These are phyloP conservation scores for Lachnellula arida DNA, from an alignment of 2,329 filamentous ascomycete species.

Conservation along the genomic window DNA sequence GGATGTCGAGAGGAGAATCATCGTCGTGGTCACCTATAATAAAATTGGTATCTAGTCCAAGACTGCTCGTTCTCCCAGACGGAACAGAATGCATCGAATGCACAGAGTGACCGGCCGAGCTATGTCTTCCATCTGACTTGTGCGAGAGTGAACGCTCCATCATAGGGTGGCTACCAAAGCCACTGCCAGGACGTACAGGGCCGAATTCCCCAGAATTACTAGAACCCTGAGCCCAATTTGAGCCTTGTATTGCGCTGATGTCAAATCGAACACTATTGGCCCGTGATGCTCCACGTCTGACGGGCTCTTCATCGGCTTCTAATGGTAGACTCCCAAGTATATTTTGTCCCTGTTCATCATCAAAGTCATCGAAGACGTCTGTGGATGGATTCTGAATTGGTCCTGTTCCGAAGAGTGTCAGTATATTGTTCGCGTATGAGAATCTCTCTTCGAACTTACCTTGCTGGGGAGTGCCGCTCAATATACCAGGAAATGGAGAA, in stretches of 20 bases:
- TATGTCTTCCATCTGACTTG: conserved; percentile 92
- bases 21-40: conserved; percentile 57
- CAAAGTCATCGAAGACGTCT: conserved; percentile 85
- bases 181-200: conserved; percentile 71
- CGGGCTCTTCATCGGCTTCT: conserved; percentile 81
- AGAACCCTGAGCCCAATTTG: conserved; percentile 76
- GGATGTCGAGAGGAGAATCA: conserved; percentile 66
- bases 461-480: conserved; percentile 80
- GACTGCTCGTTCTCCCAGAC: conserved; percentile 79
- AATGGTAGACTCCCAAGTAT: conserved; percentile 77
- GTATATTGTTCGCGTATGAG: conserved; percentile 4
- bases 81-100: conserved; percentile 66
- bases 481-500: conserved; percentile 83
- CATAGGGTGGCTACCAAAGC: conserved; percentile 72
- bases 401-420: conserved; percentile 46
- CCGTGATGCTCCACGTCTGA: conserved; percentile 80
- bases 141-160: conserved; percentile 90
- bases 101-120: conserved; percentile 81
- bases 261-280: conserved; percentile 98
- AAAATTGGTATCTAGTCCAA: conserved; percentile 74
- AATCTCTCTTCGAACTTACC: conserved; percentile 50
- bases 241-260: conserved; percentile 87
- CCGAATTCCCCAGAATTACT: conserved; percentile 80
- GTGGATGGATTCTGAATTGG: conserved; percentile 73
- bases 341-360: conserved; percentile 74